These are phyloP conservation scores for Vitis hybrid DNA, from an alignment of 177 flowering plant species.

Conservation along the genomic window DNA sequence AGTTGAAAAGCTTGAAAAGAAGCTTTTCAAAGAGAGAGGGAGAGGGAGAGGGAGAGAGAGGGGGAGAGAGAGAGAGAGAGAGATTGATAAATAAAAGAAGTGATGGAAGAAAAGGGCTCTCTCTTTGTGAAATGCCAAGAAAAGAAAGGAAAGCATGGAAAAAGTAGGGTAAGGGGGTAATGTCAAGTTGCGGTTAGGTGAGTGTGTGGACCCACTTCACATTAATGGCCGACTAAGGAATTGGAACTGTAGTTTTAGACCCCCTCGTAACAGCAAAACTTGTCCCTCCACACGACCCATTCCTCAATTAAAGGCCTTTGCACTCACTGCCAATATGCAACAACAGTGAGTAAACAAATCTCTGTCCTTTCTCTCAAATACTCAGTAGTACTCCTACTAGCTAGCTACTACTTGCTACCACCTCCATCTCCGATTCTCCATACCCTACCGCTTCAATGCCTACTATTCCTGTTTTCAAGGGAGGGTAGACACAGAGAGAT, in stretches of 20 bases:
- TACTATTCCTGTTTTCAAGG: too few relatives aligned
- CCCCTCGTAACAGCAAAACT: conserved; percentile 15
- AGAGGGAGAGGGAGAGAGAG: neutral
- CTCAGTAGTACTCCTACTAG: too few relatives aligned
- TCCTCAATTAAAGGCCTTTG: conserved; percentile 10
- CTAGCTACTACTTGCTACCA: too few relatives aligned
- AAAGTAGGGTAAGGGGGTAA: neutral
- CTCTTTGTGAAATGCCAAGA: conserved; percentile 4
- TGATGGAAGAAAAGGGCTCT: neutral
- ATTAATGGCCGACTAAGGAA: conserved; percentile 32
- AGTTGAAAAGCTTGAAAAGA: conserved; percentile 19
- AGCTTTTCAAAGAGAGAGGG: neutral
- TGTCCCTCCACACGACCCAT: conserved; percentile 13
- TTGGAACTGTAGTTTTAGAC: conserved; percentile 31
- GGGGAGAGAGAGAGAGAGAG: too few relatives aligned
- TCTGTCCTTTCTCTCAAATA: neutral
- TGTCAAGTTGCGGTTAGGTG: conserved; percentile 33
- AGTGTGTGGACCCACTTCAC: conserved; percentile 26
- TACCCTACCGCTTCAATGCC: neutral
- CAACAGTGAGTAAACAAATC: conserved; percentile 6
- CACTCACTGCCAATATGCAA: neutral
- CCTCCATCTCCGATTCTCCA: neutral
- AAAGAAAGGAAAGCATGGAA: conserved; percentile 8
- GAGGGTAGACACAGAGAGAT: neutral
- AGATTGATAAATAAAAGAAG: neutral